Percentiles rank a stretch among this genome's conserved stretches.
Conservation (phyloP, 306 rosid species). For the Sesbania bispinosa region DNA sequence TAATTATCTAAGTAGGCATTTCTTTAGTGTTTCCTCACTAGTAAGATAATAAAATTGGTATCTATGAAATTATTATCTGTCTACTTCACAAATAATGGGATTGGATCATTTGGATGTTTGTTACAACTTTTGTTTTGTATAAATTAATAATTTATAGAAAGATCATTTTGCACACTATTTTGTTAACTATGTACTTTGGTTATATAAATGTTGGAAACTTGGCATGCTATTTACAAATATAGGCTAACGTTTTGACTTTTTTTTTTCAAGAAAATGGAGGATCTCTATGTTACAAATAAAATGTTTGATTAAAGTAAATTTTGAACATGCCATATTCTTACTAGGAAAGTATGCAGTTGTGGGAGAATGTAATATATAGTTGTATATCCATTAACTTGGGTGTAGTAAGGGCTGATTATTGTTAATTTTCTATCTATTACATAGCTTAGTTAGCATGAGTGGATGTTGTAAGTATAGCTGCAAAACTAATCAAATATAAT, state of each 20-base stretch:
- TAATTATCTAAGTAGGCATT: slow-evolving; percentile 2
- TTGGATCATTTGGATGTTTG: not conserved
- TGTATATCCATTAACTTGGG: not conserved
- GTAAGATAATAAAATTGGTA: not conserved
- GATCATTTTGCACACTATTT: not conserved
- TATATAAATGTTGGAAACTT: not conserved
- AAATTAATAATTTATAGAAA: not conserved
- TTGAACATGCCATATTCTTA: slow-evolving; percentile 1
- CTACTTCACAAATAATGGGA: slow-evolving; percentile 11
- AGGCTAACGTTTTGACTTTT: not conserved
- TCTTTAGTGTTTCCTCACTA: slow-evolving; percentile 1
- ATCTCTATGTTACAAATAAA: not conserved
- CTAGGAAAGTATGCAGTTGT: not conserved
- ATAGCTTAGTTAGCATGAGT: slow-evolving; percentile 1
- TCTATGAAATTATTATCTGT: slow-evolving; percentile 10
- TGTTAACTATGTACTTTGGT: not conserved
- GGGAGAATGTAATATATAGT: not conserved
- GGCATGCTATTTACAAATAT: not conserved
- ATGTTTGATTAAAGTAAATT: slow-evolving; percentile 14
- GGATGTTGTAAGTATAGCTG: slow-evolving; percentile 2
- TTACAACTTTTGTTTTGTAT: slow-evolving; percentile 16
- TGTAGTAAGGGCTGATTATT: not conserved
- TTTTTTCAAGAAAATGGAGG: slow-evolving; percentile 2
- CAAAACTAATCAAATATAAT: not conserved
- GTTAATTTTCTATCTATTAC: not conserved